phyloP scores from a whole-genome alignment of 176 grass and related monocot genomes.

The Oryza brachyantha region DNA sequence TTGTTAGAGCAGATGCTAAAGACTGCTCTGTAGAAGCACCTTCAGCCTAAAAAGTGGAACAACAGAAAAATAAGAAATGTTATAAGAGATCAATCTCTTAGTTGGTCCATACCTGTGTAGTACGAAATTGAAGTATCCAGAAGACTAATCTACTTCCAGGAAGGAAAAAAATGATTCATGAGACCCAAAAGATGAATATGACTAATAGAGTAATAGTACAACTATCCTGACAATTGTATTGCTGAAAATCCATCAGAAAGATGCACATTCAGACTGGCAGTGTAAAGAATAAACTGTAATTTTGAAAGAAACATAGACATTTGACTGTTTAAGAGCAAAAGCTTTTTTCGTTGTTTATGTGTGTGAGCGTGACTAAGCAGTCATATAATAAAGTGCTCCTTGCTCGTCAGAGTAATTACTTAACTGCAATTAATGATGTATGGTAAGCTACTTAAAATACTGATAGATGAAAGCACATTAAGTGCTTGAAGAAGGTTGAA shows the following conservation, averaged over 20 bases:
- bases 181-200: background rate
- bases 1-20: conserved; percentile 67
- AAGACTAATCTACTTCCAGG: background rate
- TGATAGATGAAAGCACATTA: conserved; percentile 3
- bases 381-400: conserved; percentile 5
- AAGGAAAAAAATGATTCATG: background rate
- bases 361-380: conserved; percentile 2
- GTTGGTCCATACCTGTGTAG: background rate
- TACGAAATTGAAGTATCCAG: background rate
- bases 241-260: background rate
- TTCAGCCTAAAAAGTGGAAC: conserved; percentile 59
- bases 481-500: background rate
- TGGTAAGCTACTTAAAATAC: background rate
- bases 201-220: background rate
- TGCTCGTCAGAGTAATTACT: background rate
- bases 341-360: conserved; percentile 19
- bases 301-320: background rate
- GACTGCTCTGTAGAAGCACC: conserved; percentile 67
- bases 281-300: background rate
- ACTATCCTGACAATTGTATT: conserved; percentile 15
- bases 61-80: conserved; percentile 8
- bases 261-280: background rate
- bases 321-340: background rate
- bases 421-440: background rate
- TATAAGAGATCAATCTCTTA: conserved; percentile 5